Conservation (phyloP, 2,329 filamentous ascomycete genomes). For the Gyromitra esculenta region DNA sequence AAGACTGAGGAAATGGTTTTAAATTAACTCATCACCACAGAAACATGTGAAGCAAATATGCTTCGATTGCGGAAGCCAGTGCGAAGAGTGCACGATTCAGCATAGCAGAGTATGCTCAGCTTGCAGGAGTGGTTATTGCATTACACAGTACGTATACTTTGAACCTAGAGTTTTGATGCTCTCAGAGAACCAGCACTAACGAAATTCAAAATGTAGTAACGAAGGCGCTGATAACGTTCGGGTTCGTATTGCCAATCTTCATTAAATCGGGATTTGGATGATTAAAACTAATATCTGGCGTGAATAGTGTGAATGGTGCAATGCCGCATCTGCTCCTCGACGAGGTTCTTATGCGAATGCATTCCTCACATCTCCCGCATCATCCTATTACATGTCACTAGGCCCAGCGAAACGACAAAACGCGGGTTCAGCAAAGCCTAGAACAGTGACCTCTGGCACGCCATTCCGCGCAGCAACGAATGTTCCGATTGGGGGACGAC, state of each 20-base stretch:
- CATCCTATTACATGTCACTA: slow-evolving; percentile 41
- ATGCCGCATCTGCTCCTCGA: slow-evolving; percentile 40
- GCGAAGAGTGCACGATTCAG: slow-evolving; percentile 75
- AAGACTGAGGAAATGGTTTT: slow-evolving; percentile 58
- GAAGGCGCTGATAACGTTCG: slow-evolving; percentile 49
- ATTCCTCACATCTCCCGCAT: slow-evolving; percentile 49
- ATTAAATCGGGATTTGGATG: neutral
- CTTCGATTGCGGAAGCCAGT: slow-evolving; percentile 86
- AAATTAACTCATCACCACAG: slow-evolving; percentile 58
- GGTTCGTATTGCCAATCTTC: slow-evolving; percentile 19
- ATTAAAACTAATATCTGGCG: neutral
- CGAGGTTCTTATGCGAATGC: slow-evolving; percentile 39
- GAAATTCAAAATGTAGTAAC: slow-evolving; percentile 40
- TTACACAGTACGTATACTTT: slow-evolving; percentile 60
- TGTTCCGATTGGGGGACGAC: slow-evolving; percentile 34
- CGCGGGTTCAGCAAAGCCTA: slow-evolving; percentile 26
- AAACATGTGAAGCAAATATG: slow-evolving; percentile 73
- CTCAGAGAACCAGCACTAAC: slow-evolving; percentile 25
- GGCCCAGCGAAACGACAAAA: slow-evolving; percentile 34
- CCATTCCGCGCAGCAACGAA: slow-evolving; percentile 40
- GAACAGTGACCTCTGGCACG: slow-evolving; percentile 42
- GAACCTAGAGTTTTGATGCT: neutral
- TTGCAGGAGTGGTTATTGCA: slow-evolving; percentile 83
- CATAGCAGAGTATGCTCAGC: slow-evolving; percentile 76
- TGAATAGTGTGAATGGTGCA: slow-evolving; percentile 53